Conservation (phyloP, 108 stramenopile genomes). For the Skeletonema tropicum region DNA sequence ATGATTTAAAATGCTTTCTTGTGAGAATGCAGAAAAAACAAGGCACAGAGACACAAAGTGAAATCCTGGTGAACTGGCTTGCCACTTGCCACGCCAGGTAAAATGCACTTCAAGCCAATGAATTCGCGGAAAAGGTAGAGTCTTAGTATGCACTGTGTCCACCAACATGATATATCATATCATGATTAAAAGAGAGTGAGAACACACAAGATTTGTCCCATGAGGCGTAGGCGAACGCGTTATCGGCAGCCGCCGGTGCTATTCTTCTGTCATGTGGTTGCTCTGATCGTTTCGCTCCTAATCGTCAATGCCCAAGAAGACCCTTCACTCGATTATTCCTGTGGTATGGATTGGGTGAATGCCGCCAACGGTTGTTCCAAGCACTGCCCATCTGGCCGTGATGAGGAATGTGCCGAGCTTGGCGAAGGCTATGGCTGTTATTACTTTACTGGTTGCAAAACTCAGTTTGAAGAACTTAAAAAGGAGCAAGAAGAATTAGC, state of each 20-base stretch:
- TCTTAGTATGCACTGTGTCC: no score
- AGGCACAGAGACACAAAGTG: no score
- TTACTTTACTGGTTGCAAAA: background rate
- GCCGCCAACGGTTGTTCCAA: background rate
- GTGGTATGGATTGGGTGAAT: background rate
- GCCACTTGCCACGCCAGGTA: no score
- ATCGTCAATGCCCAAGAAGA: background rate
- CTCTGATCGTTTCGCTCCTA: background rate
- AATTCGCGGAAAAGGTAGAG: no score
- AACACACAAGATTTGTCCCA: background rate
- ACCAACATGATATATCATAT: no score
- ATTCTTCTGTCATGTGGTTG: background rate
- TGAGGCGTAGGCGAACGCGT: background rate
- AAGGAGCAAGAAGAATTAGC: background rate
- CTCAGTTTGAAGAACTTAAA: background rate
- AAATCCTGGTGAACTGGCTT: no score
- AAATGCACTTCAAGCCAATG: no score
- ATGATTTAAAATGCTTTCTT: no score
- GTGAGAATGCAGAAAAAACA: no score
- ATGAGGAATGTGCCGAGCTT: background rate
- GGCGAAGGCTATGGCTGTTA: background rate
- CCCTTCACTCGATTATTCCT: background rate
- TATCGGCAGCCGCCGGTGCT: background rate
- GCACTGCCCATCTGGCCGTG: background rate
- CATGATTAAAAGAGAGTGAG: background rate